Evolutionary conservation across 2,329 filamentous ascomycete species (phyloP).

Genomic region (Onygena corvina): DNA sequence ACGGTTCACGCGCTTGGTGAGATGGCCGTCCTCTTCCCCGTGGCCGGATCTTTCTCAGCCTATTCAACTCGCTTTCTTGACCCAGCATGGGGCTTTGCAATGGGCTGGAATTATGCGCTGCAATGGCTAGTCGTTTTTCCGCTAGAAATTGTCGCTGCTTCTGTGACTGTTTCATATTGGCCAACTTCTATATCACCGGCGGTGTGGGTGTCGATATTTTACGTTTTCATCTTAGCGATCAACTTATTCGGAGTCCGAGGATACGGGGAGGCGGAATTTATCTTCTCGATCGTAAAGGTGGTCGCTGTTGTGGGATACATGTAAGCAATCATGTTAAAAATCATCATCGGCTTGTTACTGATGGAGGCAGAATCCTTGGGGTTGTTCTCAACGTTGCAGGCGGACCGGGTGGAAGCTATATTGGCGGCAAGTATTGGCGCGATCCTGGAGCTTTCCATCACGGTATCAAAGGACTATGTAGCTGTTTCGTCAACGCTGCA

Average conservation of each 20-base stretch:
- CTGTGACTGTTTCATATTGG: constrained; percentile 53
- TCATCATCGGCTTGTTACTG: constrained; percentile 24
- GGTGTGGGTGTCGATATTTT: constrained; percentile 40
- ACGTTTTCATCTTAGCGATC: constrained; percentile 49
- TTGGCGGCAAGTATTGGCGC: constrained; percentile 56
- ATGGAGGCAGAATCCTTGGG: constrained; percentile 46
- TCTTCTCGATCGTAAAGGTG: constrained; percentile 42
- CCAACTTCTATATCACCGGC: constrained; percentile 26
- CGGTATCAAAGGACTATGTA: constrained; percentile 54
- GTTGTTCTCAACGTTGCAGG: constrained; percentile 54
- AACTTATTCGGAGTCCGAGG: constrained; percentile 45
- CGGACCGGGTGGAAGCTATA: constrained; percentile 49
- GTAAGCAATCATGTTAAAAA: constrained; percentile 37
- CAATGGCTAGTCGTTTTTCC: constrained; percentile 74
- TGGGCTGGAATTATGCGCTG: constrained; percentile 38
- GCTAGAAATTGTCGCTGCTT: constrained; percentile 54
- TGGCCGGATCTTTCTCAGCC: constrained; percentile 39
- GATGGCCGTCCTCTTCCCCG: constrained; percentile 38
- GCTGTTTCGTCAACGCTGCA: constrained; percentile 33
- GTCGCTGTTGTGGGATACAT: constrained; percentile 38
- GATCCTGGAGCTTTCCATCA: constrained; percentile 48
- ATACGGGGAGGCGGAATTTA: constrained; percentile 42
- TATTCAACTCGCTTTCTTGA: constrained; percentile 35
- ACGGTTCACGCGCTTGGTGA: constrained; percentile 44
- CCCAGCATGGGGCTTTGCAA: constrained; percentile 39